Base-by-base conservation (phyloP, 495 filamentous ascomycete genomes). In the Xylaria acuta region DNA sequence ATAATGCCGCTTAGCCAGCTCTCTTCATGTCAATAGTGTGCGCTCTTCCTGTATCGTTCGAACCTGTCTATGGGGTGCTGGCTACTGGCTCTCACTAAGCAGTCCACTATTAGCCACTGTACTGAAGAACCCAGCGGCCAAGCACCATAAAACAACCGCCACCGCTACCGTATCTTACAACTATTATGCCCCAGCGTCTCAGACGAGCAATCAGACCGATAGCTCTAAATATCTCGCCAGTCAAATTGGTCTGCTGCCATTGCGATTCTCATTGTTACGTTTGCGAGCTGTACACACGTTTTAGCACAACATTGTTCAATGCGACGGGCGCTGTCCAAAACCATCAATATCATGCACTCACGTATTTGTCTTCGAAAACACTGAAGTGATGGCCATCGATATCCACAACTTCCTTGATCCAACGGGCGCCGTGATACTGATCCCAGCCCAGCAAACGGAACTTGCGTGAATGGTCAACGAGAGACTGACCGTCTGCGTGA, bases 321-420 rank as follows among this genome's bases (percentile, higher is more conserved):
- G 16, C 22, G n/a, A 41, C 27, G 25, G 18, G 18, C 20, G 11
- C 16, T 67, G 16, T 22, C 18, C 43, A 32, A 27, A 18, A 30
- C 40, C 20, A 20, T 14, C 4, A 49, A 22, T n/a, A 22, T 12
- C 11, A 43, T n/a, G 12, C 7, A 74, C 77, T 73, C 63, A 85
- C 70, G 12, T 76, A 67, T 25, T 77, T 69, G 4, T 67, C 62
- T 5, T 70, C 53, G 38, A 86, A 86, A 38, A 86, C 78, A 58
- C 75, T 81, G 67, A 82, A 86, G 64, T 86, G 84, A 58, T 86
- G 80, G 0, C 82, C 82, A 0, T 82, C 78, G 2, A 86, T 69
- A 3, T 83, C 79, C 20, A 82, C 59, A 3, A 86, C 73, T 8
- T 80, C 69, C 34, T 65, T 75, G 40, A 86, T 80, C 58, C 85